Evolutionary conservation across 2,329 filamentous ascomycete genomes (phyloP), one percentile per base, ranked within the genome.

Genomic region (Nothophoma quercina): DNA sequence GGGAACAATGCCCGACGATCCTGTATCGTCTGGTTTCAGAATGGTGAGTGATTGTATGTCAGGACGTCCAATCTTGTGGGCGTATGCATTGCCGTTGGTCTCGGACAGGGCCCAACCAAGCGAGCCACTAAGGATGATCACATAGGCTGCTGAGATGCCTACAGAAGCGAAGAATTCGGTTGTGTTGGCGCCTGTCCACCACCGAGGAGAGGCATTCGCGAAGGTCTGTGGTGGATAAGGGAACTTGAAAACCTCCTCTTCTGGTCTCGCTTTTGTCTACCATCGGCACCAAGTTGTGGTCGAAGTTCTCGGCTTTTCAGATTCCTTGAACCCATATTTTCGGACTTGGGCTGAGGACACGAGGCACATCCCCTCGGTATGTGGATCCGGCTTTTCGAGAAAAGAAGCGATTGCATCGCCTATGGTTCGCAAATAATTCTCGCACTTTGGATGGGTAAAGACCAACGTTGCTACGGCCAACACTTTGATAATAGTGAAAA

Each of bases 351-450:
- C 35, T 3, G 53, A 51, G 3, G 59, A 59, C 16, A 63, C 45
- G 12, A 65, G 56, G 42, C 60, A 59, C 48, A 61, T 61, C n/a
- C 55, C 26, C 12, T 43, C 39, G 12, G 66, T 70, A 4, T 41
- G 52, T 12, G 41, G 36, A 41, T 69, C 69, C 18, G 55, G 45
- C 3, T 55, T 19, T 12, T 63, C 57, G 4, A 70, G 55, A 35
- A 65, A 72, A 4, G 62, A 69, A 10, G 59, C 42, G 9, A 70
- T 55, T 4, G 65, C 71, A 47, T 69, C 71, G 21, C 64, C 69
- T 3, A 67, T 53, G 1, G 64, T 72, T 44, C 56, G 50, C 2
- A 59, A 32, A 29, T 49, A 52, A n/a, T n/a, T n/a, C 1, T 23
- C 47, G 2, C 45, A 48, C 7, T 42, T 29, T 18, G 51, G 56